phyloP scores from a whole-genome alignment of 1,284 basidiomycete genomes.

The Austroboletus novae-zelandiae region DNA sequence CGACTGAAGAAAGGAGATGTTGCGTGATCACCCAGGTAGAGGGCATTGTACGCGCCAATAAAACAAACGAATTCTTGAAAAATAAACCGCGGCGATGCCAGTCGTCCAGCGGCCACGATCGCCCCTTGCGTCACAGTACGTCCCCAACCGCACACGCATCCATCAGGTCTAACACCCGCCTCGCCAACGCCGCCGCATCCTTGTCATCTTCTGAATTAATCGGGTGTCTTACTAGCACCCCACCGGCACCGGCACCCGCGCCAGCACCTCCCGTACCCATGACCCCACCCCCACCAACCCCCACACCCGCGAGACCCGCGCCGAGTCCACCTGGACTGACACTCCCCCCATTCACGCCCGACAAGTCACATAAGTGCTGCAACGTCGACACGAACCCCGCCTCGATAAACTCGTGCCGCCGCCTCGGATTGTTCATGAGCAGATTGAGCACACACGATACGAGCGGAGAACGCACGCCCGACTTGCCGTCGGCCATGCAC shows the following conservation, averaged over 20 bases:
- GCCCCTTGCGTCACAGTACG: not conserved
- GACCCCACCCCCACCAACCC: conserved; percentile 27
- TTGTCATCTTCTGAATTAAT: conserved; percentile 46
- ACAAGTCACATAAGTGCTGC: conserved; percentile 52
- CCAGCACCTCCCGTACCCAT: conserved; percentile 1
- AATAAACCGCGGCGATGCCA: too few species aligned
- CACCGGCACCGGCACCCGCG: not conserved
- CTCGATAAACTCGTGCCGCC: conserved; percentile 39
- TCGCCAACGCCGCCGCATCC: conserved; percentile 55
- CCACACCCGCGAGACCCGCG: conserved; percentile 24
- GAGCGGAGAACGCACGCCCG: conserved; percentile 58
- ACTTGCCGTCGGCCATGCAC: conserved; percentile 54
- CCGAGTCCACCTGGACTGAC: conserved; percentile 33
- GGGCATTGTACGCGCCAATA: too few species aligned
- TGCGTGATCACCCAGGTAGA: too few species aligned
- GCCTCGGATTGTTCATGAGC: conserved; percentile 34
- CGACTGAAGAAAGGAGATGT: too few species aligned
- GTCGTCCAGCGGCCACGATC: too few species aligned
- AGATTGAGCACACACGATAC: conserved; percentile 58
- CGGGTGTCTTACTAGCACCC: conserved; percentile 13
- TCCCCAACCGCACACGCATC: conserved; percentile 26
- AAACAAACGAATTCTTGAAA: too few species aligned
- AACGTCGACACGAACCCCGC: conserved; percentile 45
- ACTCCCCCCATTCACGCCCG: conserved; percentile 29
- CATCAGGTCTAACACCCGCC: conserved; percentile 48